A percentile compares a stretch with the other conserved stretches of the same genome.
phyloP scores from a whole-genome alignment of 306 rosid species.

The Leucaena leucocephala region DNA sequence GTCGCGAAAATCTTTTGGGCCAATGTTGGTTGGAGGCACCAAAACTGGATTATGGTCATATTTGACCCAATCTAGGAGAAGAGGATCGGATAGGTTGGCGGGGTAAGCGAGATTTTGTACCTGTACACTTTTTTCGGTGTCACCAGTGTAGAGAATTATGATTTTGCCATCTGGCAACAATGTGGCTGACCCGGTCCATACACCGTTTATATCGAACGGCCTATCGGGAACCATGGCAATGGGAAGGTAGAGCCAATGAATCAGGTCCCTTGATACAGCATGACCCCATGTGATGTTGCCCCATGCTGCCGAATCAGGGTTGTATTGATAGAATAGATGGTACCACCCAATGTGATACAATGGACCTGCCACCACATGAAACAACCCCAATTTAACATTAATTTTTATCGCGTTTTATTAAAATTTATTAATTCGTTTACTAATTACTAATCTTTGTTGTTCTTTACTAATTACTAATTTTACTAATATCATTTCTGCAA shows the following conservation, averaged over 20 bases:
- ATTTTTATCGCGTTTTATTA: too few relatives aligned
- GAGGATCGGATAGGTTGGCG: conserved; percentile 78
- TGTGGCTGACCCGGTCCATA: conserved; percentile 88
- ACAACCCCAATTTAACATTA: neutral
- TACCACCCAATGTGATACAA: conserved; percentile 75
- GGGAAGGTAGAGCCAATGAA: conserved; percentile 87
- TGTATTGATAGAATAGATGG: conserved; percentile 89
- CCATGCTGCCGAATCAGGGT: conserved; percentile 80
- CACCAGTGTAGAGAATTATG: conserved; percentile 70
- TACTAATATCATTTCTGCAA: too few relatives aligned
- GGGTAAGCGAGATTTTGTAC: conserved; percentile 82
- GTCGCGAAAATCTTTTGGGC: conserved; percentile 61
- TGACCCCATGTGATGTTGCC: conserved; percentile 95
- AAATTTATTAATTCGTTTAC: neutral
- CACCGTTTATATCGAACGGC: conserved; percentile 69
- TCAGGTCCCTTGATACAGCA: conserved; percentile 71
- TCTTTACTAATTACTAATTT: too few relatives aligned
- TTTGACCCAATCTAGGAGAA: conserved; percentile 78
- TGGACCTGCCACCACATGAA: conserved; percentile 54
- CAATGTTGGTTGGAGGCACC: conserved; percentile 61
- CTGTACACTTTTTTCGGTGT: conserved; percentile 53
- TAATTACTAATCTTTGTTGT: too few relatives aligned
- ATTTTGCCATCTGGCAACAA: conserved; percentile 71
- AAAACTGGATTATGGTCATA: conserved; percentile 63
- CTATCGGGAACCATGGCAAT: conserved; percentile 63